Evolutionary conservation across 805 yeast species (phyloP).

Genomic region (Torulaspora maleeae): DNA sequence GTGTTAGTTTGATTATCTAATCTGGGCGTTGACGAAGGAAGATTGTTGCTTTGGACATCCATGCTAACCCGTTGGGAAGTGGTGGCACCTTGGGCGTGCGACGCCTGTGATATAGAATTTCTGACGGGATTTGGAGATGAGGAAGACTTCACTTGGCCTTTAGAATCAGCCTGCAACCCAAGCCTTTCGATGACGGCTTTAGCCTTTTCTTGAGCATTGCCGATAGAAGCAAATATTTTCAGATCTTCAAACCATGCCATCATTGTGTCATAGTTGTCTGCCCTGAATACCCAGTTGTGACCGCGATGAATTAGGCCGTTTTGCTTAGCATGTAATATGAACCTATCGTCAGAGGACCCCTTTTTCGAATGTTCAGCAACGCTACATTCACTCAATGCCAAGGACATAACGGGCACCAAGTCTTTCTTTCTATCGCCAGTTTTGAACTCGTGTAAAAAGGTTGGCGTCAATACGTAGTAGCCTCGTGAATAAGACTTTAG

Average conservation of each 20-base stretch:
- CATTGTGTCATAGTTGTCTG: constrained; percentile 78
- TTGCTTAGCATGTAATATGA: constrained; percentile 71
- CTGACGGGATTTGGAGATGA: constrained; percentile 7
- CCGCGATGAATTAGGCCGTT: constrained; percentile 72
- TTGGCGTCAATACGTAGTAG: constrained; percentile 87
- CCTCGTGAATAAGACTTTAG: constrained; percentile 87
- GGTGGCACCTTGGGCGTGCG: not conserved
- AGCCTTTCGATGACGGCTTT: constrained; percentile 37
- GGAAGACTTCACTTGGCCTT: constrained; percentile 5
- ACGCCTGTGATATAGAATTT: not conserved
- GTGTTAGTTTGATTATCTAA: constrained; percentile 22
- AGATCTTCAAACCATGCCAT: constrained; percentile 81
- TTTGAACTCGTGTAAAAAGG: constrained; percentile 86
- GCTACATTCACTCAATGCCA: constrained; percentile 72
- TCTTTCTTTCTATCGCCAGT: constrained; percentile 76
- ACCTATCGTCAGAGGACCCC: constrained; percentile 66
- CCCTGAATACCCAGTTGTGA: constrained; percentile 92
- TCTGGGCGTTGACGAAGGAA: constrained; percentile 15
- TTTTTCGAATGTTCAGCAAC: constrained; percentile 78
- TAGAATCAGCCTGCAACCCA: constrained; percentile 19
- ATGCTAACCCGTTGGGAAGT: not conserved
- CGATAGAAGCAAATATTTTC: constrained; percentile 57
- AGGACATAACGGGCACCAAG: constrained; percentile 75
- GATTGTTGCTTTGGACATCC: constrained; percentile 7
- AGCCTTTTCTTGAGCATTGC: constrained; percentile 57